Evolutionary conservation across 495 filamentous ascomycete genomes (phyloP).

Genomic region (Trichocladium uniseriatum): DNA sequence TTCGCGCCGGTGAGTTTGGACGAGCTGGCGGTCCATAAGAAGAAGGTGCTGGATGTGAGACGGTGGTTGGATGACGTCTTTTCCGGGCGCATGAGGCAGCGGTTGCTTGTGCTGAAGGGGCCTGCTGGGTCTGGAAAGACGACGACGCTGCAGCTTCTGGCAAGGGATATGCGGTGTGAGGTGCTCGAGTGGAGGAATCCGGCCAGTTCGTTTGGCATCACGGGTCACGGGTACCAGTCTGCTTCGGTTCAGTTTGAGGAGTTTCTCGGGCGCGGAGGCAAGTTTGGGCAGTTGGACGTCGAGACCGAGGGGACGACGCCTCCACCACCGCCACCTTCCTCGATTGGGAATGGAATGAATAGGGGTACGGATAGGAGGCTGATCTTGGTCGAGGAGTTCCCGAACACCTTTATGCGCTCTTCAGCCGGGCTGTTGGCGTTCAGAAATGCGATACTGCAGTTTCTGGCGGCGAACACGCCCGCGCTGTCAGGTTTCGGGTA

Average conservation of each 20-base stretch:
- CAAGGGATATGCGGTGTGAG: slow-evolving; percentile 59
- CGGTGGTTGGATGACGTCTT: slow-evolving; percentile 72
- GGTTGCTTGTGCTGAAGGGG: slow-evolving; percentile 76
- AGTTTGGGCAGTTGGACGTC: slow-evolving; percentile 67
- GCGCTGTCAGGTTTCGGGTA: slow-evolving; percentile 30
- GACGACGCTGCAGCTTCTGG: slow-evolving; percentile 67
- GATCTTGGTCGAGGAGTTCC: slow-evolving; percentile 91
- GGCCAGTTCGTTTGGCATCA: slow-evolving; percentile 44
- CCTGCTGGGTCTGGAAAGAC: slow-evolving; percentile 93
- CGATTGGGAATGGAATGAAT: not conserved
- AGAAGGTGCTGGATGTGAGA: slow-evolving; percentile 79
- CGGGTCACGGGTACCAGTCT: slow-evolving; percentile 48
- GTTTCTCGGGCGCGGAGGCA: slow-evolving; percentile 69
- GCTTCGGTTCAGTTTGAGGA: slow-evolving; percentile 76
- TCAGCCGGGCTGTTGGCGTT: slow-evolving; percentile 64
- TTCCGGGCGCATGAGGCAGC: slow-evolving; percentile 51
- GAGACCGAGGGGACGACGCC: slow-evolving; percentile 27
- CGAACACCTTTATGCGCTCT: slow-evolving; percentile 63
- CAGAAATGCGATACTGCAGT: slow-evolving; percentile 61
- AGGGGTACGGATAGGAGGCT: slow-evolving; percentile 35
- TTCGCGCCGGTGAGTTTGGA: slow-evolving; percentile 64
- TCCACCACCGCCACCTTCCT: slow-evolving; percentile 3
- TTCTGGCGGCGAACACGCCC: slow-evolving; percentile 53
- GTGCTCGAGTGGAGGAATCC: slow-evolving; percentile 91
- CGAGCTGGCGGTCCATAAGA: slow-evolving; percentile 86